Base-by-base conservation (phyloP, 176 grass and related monocot genomes). In the Rhipidocladum racemiflorum region DNA sequence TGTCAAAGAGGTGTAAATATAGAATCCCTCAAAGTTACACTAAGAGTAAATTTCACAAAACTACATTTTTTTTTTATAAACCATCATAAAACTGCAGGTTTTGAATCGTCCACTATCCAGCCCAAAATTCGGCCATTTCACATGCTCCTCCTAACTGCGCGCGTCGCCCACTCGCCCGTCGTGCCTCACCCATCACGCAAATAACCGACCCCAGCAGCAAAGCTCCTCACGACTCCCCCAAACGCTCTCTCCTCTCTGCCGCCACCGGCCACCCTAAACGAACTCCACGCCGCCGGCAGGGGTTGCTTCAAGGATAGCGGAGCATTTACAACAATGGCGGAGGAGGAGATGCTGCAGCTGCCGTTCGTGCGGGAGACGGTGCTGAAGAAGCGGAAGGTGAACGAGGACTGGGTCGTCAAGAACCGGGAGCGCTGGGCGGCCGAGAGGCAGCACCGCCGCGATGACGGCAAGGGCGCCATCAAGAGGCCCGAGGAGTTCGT, bases 401-500 rank as follows among this genome's bases (percentile, higher is more conserved):
- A 93, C 40, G 96, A 88, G 72, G 91, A 95, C n/a, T 99, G 91
- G 93, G 89, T 85, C 20, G 39, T 93, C 21, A 85, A 85, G 87
- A 95, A 85, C 71, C 89, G 84, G 63, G 92, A 88, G 85, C 79
- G 82, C 15, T 56, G 65, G 53, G 76, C 61, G 57, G 85, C 84
- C 62, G 89, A 91, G 81, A 73, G n/a, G 36, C 55, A 85, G 86
- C 83, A 76, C 32, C 74, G 56, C 77, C 70, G 77, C 44, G 48
- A 66, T 24, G 81, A 87, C 36, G 81, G 70, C 75, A 95, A 90
- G 81, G 61, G 42, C 62, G 0, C 64, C 61, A 93, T 99, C 48
- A 93, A 87, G 83, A 84, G 89, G 28, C 96, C 96, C 14, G 92
- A 99, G 87, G 92, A 99, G 6, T 93, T 99, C 75, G 85, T 99